Conservation (phyloP, 1,284 basidiomycete species). For the Malassezia vespertilionis region DNA sequence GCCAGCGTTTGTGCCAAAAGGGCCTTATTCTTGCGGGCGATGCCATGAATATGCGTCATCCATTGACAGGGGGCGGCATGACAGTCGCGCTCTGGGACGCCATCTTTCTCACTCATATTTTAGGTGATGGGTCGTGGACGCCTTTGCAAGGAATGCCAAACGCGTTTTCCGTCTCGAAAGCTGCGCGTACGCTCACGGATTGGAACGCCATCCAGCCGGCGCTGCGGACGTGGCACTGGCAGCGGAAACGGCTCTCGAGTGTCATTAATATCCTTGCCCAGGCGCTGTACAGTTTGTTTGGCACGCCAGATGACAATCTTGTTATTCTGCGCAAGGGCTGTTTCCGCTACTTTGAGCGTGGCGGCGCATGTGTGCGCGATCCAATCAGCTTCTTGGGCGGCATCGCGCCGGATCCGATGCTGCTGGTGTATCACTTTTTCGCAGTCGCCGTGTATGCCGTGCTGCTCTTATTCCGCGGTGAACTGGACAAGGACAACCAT, state of each 20-base stretch:
- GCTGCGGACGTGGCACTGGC: slow-evolving; percentile 43
- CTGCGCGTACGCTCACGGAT: slow-evolving; percentile 22
- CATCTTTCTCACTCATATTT: slow-evolving; percentile 35
- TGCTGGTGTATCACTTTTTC: slow-evolving; percentile 88
- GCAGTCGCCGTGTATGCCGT: slow-evolving; percentile 85
- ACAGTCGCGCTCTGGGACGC: slow-evolving; percentile 46
- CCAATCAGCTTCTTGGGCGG: slow-evolving; percentile 56
- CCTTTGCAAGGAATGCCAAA: slow-evolving; percentile 17
- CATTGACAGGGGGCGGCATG: slow-evolving; percentile 68
- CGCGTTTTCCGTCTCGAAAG: background rate
- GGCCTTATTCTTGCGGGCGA: slow-evolving; percentile 85
- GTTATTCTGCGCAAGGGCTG: slow-evolving; percentile 80
- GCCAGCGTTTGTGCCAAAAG: slow-evolving; percentile 52
- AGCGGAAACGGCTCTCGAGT: slow-evolving; percentile 33
- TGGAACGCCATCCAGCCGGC: slow-evolving; percentile 30
- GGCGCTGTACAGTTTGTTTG: slow-evolving; percentile 44
- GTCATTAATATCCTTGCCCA: slow-evolving; percentile 47
- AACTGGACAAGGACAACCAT: slow-evolving; percentile 48
- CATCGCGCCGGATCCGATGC: slow-evolving; percentile 61
- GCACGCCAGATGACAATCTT: slow-evolving; percentile 57
- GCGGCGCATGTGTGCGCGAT: slow-evolving; percentile 75
- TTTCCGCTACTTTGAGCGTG: slow-evolving; percentile 92
- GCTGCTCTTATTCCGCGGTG: slow-evolving; percentile 60
- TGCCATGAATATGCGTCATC: slow-evolving; percentile 98
- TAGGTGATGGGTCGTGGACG: slow-evolving; percentile 33